These are phyloP conservation scores for Globisporangium cederbergense DNA, from an alignment of 352 stramenopile genomes.

Conservation along the genomic window DNA sequence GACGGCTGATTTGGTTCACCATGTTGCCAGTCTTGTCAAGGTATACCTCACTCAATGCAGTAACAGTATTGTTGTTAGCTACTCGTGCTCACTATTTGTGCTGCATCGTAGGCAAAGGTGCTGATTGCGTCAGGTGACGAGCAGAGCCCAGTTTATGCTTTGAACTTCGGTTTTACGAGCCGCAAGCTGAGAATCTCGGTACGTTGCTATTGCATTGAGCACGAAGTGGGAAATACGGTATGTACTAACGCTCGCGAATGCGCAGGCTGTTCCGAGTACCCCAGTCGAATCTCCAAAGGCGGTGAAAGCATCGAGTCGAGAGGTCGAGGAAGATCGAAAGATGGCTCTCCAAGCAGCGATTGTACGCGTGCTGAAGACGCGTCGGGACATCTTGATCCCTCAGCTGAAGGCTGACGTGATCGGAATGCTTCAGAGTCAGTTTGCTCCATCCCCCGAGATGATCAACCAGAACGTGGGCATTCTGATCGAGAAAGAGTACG, in stretches of 20 bases:
- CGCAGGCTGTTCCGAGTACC: slow-evolving; percentile 44
- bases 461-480: slow-evolving; percentile 84
- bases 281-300: slow-evolving; percentile 70
- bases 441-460: slow-evolving; percentile 50
- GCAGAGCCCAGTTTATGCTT: slow-evolving; percentile 26
- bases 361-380: slow-evolving; percentile 80
- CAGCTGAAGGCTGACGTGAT: slow-evolving; percentile 66
- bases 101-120: slow-evolving; percentile 9
- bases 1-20: slow-evolving; percentile 52
- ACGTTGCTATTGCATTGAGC: not conserved
- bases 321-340: slow-evolving; percentile 87
- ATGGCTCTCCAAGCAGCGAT: slow-evolving; percentile 85
- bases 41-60: slow-evolving; percentile 20
- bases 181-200: slow-evolving; percentile 54
- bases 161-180: slow-evolving; percentile 49
- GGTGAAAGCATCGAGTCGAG: slow-evolving; percentile 42
- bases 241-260: not conserved
- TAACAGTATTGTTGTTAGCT: not conserved
- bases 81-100: not conserved
- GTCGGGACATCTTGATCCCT: slow-evolving; percentile 62
- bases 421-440: slow-evolving; percentile 72
- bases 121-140: slow-evolving; percentile 29
- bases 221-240: too few species aligned
- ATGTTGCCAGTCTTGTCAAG: slow-evolving; percentile 74
- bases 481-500: slow-evolving; percentile 82